These are phyloP conservation scores for Pythium insidiosum DNA, from an alignment of 352 stramenopile species.

Conservation along the genomic window DNA sequence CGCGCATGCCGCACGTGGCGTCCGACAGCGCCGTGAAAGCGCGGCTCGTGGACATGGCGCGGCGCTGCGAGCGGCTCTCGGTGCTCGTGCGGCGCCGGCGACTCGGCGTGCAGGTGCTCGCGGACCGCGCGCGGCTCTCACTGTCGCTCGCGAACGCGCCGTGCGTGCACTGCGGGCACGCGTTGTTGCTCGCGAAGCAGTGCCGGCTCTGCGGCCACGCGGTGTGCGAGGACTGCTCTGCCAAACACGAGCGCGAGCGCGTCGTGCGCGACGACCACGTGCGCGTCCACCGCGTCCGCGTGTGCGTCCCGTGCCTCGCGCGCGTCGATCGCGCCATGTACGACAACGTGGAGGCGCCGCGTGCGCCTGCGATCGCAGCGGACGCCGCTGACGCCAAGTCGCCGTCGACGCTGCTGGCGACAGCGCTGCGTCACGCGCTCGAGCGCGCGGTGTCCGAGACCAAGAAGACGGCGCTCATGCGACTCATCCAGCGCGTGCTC, in stretches of 20 bases:
- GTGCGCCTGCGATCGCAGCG: too few relatives aligned
- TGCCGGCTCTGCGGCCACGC: slow-evolving; percentile 49
- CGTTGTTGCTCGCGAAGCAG: slow-evolving; percentile 22
- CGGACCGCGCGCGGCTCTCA: slow-evolving; percentile 26
- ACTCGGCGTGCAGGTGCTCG: slow-evolving; percentile 42
- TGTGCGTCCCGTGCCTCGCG: slow-evolving; percentile 43
- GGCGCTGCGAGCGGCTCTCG: slow-evolving; percentile 15
- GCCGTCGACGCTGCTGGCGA: not conserved
- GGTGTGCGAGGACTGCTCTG: slow-evolving; percentile 35
- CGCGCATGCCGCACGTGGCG: too few relatives aligned
- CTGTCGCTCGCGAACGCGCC: slow-evolving; percentile 24
- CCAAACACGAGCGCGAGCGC: slow-evolving; percentile 17
- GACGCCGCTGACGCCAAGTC: slow-evolving; percentile 4
- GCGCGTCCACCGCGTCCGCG: slow-evolving; percentile 16
- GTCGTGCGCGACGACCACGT: not conserved
- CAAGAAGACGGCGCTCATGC: slow-evolving; percentile 1
- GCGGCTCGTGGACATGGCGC: slow-evolving; percentile 6
- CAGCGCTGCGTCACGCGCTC: slow-evolving; percentile 6
- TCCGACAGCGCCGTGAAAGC: not conserved
- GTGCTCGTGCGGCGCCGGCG: slow-evolving; percentile 42
- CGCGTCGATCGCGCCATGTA: slow-evolving; percentile 44
- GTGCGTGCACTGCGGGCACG: slow-evolving; percentile 57
- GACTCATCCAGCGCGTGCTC: not conserved
- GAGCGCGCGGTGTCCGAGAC: slow-evolving; percentile 8
- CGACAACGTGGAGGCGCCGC: too few relatives aligned